Evolutionary conservation across 805 yeast species (phyloP).

Genomic region (Helenozyma baotianmanensis): DNA sequence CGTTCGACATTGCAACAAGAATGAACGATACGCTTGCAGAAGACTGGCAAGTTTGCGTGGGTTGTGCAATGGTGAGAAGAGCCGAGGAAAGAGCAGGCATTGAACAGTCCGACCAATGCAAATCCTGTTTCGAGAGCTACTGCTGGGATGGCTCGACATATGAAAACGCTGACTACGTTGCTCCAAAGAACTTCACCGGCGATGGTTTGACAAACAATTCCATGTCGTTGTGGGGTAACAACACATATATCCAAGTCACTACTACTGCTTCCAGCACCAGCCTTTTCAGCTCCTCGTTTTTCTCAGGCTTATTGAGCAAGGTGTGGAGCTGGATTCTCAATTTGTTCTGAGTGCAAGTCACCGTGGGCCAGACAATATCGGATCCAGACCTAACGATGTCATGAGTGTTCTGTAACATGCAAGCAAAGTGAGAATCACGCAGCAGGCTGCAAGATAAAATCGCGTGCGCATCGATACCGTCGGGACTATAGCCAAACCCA

Average conservation of each 20-base stretch:
- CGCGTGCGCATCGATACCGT: too few species aligned
- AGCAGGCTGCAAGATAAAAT: too few species aligned
- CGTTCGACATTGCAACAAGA: conserved; percentile 65
- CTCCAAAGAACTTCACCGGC: conserved; percentile 26
- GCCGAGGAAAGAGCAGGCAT: conserved; percentile 20
- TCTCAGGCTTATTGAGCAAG: not conserved
- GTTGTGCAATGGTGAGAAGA: conserved; percentile 26
- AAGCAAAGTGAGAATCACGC: too few species aligned
- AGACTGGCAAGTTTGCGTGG: conserved; percentile 25
- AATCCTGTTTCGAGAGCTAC: conserved; percentile 20
- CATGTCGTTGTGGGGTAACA: conserved; percentile 10
- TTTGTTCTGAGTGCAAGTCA: not conserved
- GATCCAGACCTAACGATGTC: too few species aligned
- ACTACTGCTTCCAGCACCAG: not conserved
- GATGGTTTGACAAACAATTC: conserved; percentile 26
- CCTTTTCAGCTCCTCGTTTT: not conserved
- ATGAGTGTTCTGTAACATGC: too few species aligned
- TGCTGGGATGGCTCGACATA: conserved; percentile 25
- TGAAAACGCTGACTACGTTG: conserved; percentile 12
- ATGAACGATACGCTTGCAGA: conserved; percentile 11
- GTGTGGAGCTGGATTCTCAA: not conserved
- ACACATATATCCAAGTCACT: conserved; percentile 6
- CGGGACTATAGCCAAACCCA: too few species aligned
- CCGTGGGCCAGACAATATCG: too few species aligned
- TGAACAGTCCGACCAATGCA: conserved; percentile 22